Conservation (phyloP, 1,139 yeast species). For the Geotrichum siamense region DNA sequence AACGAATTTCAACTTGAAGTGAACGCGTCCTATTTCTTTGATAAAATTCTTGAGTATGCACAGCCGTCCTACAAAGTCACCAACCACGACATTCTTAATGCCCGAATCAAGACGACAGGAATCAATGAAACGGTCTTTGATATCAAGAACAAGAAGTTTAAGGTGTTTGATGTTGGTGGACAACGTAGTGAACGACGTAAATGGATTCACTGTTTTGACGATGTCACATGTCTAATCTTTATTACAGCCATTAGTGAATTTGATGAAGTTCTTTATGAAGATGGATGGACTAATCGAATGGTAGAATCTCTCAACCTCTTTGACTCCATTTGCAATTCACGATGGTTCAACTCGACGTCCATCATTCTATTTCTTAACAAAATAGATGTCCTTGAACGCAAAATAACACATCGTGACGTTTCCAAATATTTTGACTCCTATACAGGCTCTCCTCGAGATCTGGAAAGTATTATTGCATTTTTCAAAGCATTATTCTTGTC, state of each 20-base stretch:
- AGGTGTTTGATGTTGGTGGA: constrained; percentile 94
- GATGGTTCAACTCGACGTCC: constrained; percentile 81
- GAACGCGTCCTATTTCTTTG: constrained; percentile 71
- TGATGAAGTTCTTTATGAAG: constrained; percentile 88
- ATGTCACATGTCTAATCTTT: constrained; percentile 80
- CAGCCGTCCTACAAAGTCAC: constrained; percentile 59
- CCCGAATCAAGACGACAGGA: constrained; percentile 93
- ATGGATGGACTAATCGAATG: constrained; percentile 82
- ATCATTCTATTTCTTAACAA: constrained; percentile 85
- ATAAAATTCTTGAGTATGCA: constrained; percentile 56
- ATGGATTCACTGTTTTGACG: constrained; percentile 95
- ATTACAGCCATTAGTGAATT: constrained; percentile 91
- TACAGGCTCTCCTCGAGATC: constrained; percentile 27
- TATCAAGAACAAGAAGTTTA: constrained; percentile 55
- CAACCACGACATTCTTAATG: constrained; percentile 78
- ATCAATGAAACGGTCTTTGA: constrained; percentile 80
- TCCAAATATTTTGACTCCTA: constrained; percentile 33
- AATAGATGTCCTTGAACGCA: constrained; percentile 70
- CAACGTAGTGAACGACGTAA: constrained; percentile 89
- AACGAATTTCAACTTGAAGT: constrained; percentile 80
- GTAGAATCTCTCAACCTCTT: constrained; percentile 82
- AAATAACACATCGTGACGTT: constrained; percentile 37
- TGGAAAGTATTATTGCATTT: constrained; percentile 25
- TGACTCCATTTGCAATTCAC: constrained; percentile 76
- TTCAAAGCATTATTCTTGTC: constrained; percentile 31